Conservation (phyloP, 176 grass and related monocot species). For the Elymus sibiricus region DNA sequence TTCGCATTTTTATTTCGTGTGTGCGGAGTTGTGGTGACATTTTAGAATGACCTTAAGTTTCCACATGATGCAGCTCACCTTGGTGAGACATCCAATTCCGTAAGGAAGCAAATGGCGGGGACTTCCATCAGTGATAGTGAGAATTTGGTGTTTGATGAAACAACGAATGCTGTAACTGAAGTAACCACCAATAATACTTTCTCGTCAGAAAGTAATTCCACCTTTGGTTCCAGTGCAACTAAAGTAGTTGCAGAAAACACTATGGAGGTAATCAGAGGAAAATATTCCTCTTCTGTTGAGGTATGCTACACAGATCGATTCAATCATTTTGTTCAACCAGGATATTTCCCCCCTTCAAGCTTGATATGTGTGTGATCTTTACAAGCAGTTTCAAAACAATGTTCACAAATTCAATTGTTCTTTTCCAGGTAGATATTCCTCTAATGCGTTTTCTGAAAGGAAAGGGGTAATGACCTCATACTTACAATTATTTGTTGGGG, state of each 20-base stretch:
- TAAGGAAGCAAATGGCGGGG: background rate
- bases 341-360: background rate
- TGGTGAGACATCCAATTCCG: conserved; percentile 25
- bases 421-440: conserved; percentile 65
- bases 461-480: conserved; percentile 52
- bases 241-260: conserved; percentile 10
- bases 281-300: conserved; percentile 34
- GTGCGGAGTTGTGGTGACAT: background rate
- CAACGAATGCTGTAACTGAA: conserved; percentile 28
- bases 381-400: background rate
- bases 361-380: background rate
- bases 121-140: conserved; percentile 1
- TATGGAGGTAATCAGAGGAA: conserved; percentile 1
- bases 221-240: background rate
- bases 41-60: conserved; percentile 8
- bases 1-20: background rate
- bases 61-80: conserved; percentile 19
- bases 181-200: conserved; percentile 1
- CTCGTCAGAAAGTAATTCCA: background rate
- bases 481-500: background rate
- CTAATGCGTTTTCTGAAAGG: conserved; percentile 73
- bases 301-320: conserved; percentile 16
- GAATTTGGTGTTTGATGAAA: background rate
- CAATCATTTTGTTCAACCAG: background rate
- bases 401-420: conserved; percentile 24